Evolutionary conservation across 176 grass and related monocot genomes (phyloP).

Genomic region (Avena eriantha): DNA sequence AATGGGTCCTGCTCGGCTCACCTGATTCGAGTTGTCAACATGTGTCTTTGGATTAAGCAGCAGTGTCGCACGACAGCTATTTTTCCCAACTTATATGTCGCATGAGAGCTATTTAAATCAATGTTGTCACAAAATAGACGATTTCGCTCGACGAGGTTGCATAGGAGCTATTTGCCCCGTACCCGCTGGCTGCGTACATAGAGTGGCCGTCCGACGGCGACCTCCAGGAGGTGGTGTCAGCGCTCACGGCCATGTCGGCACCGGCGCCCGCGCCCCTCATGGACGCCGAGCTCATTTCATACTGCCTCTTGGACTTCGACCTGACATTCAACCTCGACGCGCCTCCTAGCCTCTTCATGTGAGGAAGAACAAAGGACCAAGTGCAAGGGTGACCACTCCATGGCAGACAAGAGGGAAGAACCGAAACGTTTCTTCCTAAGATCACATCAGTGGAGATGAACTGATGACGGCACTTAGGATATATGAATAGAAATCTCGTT

Average conservation of each 20-base stretch:
- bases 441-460: conserved; percentile 35
- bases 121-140: no score
- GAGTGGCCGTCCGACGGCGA: conserved; percentile 43
- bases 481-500: conserved; percentile 37
- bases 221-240: conserved; percentile 54
- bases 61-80: no score
- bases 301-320: conserved; percentile 49
- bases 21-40: no score
- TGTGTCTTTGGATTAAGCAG: no score
- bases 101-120: no score
- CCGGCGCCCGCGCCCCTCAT: conserved; percentile 27
- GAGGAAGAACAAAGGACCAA: conserved; percentile 7
- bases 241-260: conserved; percentile 32
- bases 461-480: not conserved
- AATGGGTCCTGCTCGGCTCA: no score
- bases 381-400: not conserved
- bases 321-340: not conserved
- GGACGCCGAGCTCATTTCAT: conserved; percentile 38
- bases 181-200: conserved; percentile 33
- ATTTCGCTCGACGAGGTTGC: no score
- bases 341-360: conserved; percentile 34
- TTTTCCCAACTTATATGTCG: no score
- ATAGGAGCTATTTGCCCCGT: conserved; percentile 20
- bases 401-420: conserved; percentile 41
- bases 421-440: conserved; percentile 38